Evolutionary conservation across 208 protist genomes (phyloP).

Genomic region (Willaertia magna): DNA sequence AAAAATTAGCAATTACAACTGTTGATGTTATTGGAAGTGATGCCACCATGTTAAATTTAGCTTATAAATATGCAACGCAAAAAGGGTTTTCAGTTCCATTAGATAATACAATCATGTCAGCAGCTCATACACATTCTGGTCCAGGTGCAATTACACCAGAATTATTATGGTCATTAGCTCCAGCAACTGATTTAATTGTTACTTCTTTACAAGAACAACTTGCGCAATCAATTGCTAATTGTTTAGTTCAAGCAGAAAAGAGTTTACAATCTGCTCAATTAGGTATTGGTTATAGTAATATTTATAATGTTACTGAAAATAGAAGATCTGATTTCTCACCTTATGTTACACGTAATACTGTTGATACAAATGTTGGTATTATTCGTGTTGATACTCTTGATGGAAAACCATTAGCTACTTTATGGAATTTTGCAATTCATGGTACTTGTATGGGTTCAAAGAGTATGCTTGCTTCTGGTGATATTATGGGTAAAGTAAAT

Average conservation of each 20-base stretch:
- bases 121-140: constrained; percentile 20
- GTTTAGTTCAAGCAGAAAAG: constrained; percentile 4
- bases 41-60: neutral
- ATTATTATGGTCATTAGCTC: constrained; percentile 17
- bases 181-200: neutral
- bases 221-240: constrained; percentile 13
- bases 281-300: neutral
- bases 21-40: neutral
- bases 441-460: constrained; percentile 19
- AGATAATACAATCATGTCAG: constrained; percentile 11
- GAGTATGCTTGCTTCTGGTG: constrained; percentile 17
- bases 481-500: constrained; percentile 20
- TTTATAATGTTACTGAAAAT: constrained; percentile 13
- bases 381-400: constrained; percentile 18
- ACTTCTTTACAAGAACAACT: constrained; percentile 14
- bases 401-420: constrained; percentile 17
- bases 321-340: constrained; percentile 8
- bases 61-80: neutral
- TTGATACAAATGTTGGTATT: constrained; percentile 18
- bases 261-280: constrained; percentile 14
- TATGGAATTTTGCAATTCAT: constrained; percentile 23
- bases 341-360: constrained; percentile 10
- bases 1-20: neutral
- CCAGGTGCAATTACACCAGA: constrained; percentile 23
- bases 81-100: neutral